Percentiles rank a stretch among this genome's conserved stretches.
phyloP scores from a whole-genome alignment of 371 early-diverging fungal species.

The Lichtheimia ornata region DNA sequence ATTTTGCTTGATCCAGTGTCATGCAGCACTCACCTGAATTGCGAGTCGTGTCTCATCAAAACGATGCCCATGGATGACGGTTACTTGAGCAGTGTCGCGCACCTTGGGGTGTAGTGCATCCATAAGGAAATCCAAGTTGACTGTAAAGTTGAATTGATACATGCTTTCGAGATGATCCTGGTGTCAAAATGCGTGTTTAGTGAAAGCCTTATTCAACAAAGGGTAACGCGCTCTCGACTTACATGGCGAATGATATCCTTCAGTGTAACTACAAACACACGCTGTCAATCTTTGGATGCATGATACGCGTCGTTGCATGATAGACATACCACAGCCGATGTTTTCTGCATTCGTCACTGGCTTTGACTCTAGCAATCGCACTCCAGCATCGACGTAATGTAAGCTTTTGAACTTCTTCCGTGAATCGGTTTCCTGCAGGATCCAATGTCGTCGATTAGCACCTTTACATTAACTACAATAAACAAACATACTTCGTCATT shows the following conservation, averaged over 20 bases:
- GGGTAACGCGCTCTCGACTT: not conserved
- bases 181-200: not conserved
- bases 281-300: not conserved
- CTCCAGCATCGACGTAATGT: constrained; percentile 1
- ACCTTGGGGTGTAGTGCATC: constrained; percentile 16
- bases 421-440: too few species aligned
- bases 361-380: not conserved
- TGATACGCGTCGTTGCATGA: not conserved
- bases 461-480: too few species aligned
- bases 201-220: too few species aligned
- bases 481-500: too few species aligned
- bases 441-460: too few species aligned
- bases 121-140: constrained; percentile 28
- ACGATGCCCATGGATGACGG: constrained; percentile 21
- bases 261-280: constrained; percentile 11
- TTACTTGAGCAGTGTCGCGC: constrained; percentile 12
- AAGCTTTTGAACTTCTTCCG: not conserved
- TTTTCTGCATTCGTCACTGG: constrained; percentile 4
- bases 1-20: not conserved
- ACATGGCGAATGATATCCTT: constrained; percentile 22
- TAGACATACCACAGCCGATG: constrained; percentile 10
- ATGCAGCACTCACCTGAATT: constrained; percentile 9
- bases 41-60: constrained; percentile 9
- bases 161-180: constrained; percentile 25
- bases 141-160: constrained; percentile 29